Conservation (phyloP, 2,329 filamentous ascomycete genomes). For the Alternaria metachromatica region DNA sequence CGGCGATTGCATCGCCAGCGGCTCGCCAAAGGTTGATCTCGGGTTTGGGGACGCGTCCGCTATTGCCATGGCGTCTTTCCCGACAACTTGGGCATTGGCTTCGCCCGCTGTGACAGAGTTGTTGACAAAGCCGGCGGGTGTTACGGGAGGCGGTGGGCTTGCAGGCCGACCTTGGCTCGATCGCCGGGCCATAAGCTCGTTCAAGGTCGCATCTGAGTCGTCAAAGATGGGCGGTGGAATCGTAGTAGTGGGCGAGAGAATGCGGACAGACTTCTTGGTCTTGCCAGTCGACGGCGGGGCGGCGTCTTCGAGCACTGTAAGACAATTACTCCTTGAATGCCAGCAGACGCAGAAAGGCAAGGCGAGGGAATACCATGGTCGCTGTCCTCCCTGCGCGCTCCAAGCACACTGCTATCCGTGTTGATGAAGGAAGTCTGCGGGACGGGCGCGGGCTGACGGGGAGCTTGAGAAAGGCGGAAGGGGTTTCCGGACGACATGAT, state of each 20-base stretch:
- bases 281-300: constrained; percentile 27
- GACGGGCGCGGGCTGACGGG: constrained; percentile 29
- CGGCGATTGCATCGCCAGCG: constrained; percentile 20
- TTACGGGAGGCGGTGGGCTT: constrained; percentile 23
- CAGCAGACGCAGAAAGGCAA: constrained; percentile 30
- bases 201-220: constrained; percentile 26
- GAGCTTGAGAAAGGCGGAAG: constrained; percentile 45
- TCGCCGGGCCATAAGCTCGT: constrained; percentile 24
- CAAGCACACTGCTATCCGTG: constrained; percentile 30
- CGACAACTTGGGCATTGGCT: constrained; percentile 19
- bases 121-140: constrained; percentile 28
- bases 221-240: constrained; percentile 42
- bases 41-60: constrained; percentile 33
- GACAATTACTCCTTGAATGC: constrained; percentile 42
- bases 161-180: constrained; percentile 20
- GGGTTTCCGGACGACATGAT: constrained; percentile 51
- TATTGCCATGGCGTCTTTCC: constrained; percentile 33
- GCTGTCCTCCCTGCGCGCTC: constrained; percentile 24
- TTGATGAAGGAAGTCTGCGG: constrained; percentile 37
- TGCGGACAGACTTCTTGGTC: constrained; percentile 68
- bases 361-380: constrained; percentile 43
- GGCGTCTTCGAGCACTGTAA: constrained; percentile 37
- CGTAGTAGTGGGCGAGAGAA: constrained; percentile 51
- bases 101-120: constrained; percentile 18
- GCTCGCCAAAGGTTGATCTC: constrained; percentile 18